Base-by-base conservation (phyloP, 2,329 filamentous ascomycete species). In the Penicillium sp. region DNA sequence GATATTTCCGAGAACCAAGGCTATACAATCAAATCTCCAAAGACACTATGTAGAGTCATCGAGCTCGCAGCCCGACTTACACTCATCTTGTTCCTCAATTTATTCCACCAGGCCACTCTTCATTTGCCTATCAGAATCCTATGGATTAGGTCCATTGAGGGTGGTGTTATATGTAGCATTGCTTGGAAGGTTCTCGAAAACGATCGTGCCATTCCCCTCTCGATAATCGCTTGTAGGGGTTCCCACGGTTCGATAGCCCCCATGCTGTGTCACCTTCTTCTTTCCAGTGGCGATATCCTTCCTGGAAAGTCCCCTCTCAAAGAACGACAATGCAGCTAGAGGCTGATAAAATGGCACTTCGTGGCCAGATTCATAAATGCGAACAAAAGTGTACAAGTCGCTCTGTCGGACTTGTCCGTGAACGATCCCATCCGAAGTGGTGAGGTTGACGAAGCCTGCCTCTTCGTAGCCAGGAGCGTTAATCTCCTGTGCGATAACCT, bases 301-400 rank as follows among this genome's bases (percentile, higher is more conserved):
- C n/a, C 79, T 75, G 11, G 66, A 62, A 55, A 84, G 70, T 11
- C 77, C 77, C 13, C 82, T 76, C 68, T 79, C 72, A 60, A 84
- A 82, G 57, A 83, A 73, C 58, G 78, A 77, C 13, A 83, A 69
- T 8, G 81, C 69, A 13, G 75, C 78, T 31, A 80, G 70, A 3
- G 77, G 83, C 64, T 84, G 82, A 67, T 84, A 84, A 66, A 83
- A 84, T 0, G 82, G 82, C 1, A 81, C 79, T 64, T 80, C 76
- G 53, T 82, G 80, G 4, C 80, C 79, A 8, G 73, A 71, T 56
- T 82, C 77, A 66, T 79, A 82, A 26, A 65, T 62, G 4, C 63
- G 59, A 5, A 57, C 53, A 43, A 66, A 63, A 19, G 50, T 57
- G 37, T 58, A 62, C 45, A 62, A 41, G 24, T 60, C 56, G 11